phyloP scores from a whole-genome alignment of 2,329 filamentous ascomycete genomes.

The Penicillium paneum region DNA sequence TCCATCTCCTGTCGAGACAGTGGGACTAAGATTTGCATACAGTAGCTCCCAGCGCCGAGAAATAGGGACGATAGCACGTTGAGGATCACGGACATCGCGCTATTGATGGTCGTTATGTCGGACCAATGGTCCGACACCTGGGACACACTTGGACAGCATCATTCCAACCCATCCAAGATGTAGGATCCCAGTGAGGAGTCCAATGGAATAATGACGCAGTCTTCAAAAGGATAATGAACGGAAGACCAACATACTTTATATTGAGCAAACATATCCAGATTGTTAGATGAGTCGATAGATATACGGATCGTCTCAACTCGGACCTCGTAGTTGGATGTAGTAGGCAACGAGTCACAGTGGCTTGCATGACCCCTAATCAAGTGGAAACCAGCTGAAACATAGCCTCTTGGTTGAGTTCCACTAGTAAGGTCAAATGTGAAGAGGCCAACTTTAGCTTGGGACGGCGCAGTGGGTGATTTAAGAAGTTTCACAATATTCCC shows the following conservation, averaged over 20 bases:
- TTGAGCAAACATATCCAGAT: not conserved
- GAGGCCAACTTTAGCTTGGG: not conserved
- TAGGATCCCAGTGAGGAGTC: not conserved
- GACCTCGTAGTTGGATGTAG: not conserved
- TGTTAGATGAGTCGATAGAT: not conserved
- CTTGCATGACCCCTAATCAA: not conserved
- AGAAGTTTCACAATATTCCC: constrained; percentile 7
- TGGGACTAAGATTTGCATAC: too few species aligned
- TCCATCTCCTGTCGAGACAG: too few species aligned
- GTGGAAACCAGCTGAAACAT: too few species aligned
- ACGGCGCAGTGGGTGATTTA: not conserved
- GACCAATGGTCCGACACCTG: too few species aligned
- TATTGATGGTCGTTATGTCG: too few species aligned
- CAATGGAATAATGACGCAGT: not conserved
- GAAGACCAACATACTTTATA: not conserved
- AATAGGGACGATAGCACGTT: too few species aligned
- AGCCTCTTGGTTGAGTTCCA: too few species aligned
- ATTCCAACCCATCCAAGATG: too few species aligned
- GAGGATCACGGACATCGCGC: too few species aligned
- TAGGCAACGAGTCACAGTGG: not conserved
- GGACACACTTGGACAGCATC: too few species aligned
- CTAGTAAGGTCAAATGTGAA: constrained; percentile 1
- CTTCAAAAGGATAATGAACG: too few species aligned
- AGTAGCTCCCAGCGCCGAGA: too few species aligned
- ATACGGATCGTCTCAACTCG: not conserved